phyloP scores from a whole-genome alignment of 177 flowering plant genomes.

The Vitis hybrid region DNA sequence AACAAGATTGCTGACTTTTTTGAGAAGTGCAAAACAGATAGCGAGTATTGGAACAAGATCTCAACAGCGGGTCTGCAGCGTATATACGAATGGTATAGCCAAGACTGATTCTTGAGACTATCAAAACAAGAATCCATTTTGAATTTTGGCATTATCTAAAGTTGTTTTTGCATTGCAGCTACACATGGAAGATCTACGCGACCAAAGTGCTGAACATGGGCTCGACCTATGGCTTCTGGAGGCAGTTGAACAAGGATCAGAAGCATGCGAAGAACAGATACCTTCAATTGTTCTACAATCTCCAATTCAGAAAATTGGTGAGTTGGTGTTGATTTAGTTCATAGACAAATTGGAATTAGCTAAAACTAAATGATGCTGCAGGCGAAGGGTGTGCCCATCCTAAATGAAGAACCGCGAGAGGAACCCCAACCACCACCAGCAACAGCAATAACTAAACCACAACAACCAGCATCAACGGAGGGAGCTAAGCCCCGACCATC shows the following conservation, averaged over 20 bases:
- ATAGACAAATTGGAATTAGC: background rate
- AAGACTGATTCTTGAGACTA: background rate
- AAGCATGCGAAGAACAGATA: slow-evolving; percentile 76
- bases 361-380: slow-evolving; percentile 13
- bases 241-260: slow-evolving; percentile 66
- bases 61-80: slow-evolving; percentile 65
- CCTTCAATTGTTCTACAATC: slow-evolving; percentile 71
- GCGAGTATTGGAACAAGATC: slow-evolving; percentile 53
- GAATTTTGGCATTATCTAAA: background rate
- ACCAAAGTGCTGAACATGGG: slow-evolving; percentile 84
- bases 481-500: slow-evolving; percentile 7
- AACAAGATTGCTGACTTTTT: slow-evolving; percentile 78
- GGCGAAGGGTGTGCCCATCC: slow-evolving; percentile 47
- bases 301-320: slow-evolving; percentile 74
- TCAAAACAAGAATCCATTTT: background rate
- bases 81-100: slow-evolving; percentile 64
- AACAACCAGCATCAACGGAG: background rate
- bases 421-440: slow-evolving; percentile 21
- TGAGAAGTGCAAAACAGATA: slow-evolving; percentile 63
- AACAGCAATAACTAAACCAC: background rate
- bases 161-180: slow-evolving; percentile 46
- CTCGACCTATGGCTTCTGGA: slow-evolving; percentile 74
- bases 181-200: slow-evolving; percentile 96
- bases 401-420: slow-evolving; percentile 22
- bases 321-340: slow-evolving; percentile 7